Base-by-base conservation (phyloP, 306 rosid species). In the Malus asiatica region DNA sequence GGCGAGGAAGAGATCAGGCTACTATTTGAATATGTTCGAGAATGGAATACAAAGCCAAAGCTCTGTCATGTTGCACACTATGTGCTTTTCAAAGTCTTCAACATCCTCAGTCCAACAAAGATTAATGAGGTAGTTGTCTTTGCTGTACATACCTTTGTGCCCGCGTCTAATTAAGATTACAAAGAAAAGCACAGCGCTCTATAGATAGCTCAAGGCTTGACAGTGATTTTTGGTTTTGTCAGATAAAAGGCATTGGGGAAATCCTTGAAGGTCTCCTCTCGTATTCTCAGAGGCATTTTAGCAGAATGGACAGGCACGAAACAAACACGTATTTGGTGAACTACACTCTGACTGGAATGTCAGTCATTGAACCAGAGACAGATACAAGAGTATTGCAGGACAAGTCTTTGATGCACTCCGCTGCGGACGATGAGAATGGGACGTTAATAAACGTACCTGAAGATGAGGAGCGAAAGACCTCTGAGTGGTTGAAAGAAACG, bases 21-120 rank as follows among this genome's bases (percentile, higher is more conserved):
- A 76, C 84, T 92, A 64, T 82, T 95, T 84, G 90, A 84, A 67
- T 89, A 92, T 81, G 73, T 89, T 59, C 85, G 97, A 68, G 97
- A 95, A 76, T 95, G 97, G 98, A 95, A 95, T 84, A 83, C 97
- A 30, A 95, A 90, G 73, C 93, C 98, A 44, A 95, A 90, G 82
- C 86, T 83, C 65, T 92, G 96, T 84, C 92, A 95, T 75, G 93
- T 92, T 75, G 93, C 97, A 51, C 98, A 95, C 72, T 86, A 83
- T 3, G 93, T 92, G 82, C 91, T 95, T 76, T 89, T 72, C 79
- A 89, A 86, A 79, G 82, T 89, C 78, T 92, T 95, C 88, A 87
- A 80, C 84, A 83, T 85, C 84, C 83, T 90, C 74, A 86, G 89
- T 81, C 97, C 98, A 57, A 87, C 87, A 64, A 90, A 86, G 71